Evolutionary conservation across 352 stramenopile species (phyloP), one percentile per base, ranked within the genome.

Genomic region (Pythium sp.): DNA sequence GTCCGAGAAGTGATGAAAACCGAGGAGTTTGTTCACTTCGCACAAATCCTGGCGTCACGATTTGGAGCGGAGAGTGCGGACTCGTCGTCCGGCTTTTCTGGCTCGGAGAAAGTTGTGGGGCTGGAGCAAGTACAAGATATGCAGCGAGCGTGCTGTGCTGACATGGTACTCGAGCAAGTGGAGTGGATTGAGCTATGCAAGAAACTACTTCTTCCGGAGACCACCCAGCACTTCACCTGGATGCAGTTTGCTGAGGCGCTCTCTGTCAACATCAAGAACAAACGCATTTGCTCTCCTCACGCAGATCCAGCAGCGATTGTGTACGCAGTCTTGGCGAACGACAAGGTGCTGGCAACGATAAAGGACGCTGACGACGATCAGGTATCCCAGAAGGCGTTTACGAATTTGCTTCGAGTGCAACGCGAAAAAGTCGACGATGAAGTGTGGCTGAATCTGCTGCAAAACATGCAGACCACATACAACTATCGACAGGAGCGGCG

Each of bases 161-260:
- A 82, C 18, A 15, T 53, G 8, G 54, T 76, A 20, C 73, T 70
- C 28, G 60, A 64, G 6, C 49, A 71, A 12, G 30, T 22, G 0
- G 71, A 79, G 24, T 87, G 79, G 79, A 57, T 43, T 6, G 77
- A 84, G 41, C n/a, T 81, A 34, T 65, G 73, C 49, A 72, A 68
- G 15, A 82, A 82, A 43, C 41, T 81, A 14, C 2, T 63, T 8
- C 24, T 79, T 15, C 36, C 73, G 3, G 66, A 74, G 24, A 26
- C 22, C 2, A 64, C 65, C 15, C 47, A 58, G 69, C 51, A 62
- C 43, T 62, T 87, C 22, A 66, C 81, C 22, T 87, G 81, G 79
- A 82, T 79, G 69, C 72, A 89, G 55, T 86, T 89, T 72, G 61
- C 70, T 0, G 72, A 77, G 30, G 51, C 65, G 30, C 86, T 84